Percentiles rank a stretch among this genome's conserved stretches.
These are phyloP conservation scores for Phoma sp. DNA, from an alignment of 2,329 filamentous ascomycete species.

Conservation along the genomic window DNA sequence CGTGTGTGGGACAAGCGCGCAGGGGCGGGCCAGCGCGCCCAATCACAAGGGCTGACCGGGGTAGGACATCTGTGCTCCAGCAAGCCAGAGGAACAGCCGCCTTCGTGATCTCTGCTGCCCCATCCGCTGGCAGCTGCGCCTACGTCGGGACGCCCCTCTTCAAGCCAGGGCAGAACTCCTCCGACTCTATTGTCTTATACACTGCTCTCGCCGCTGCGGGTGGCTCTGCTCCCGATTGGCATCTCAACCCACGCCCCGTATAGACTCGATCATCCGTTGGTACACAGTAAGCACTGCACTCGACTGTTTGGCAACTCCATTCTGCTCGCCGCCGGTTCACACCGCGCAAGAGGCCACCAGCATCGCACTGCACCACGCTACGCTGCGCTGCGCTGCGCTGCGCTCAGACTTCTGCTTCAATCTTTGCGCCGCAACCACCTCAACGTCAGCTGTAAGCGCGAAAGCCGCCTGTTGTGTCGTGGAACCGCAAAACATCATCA, in stretches of 20 bases:
- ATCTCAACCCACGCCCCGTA: conserved; percentile 23
- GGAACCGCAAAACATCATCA: conserved; percentile 17
- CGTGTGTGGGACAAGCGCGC: conserved; percentile 29
- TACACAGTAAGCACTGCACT: not conserved
- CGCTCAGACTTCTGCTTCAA: conserved; percentile 1
- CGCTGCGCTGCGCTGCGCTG: not conserved
- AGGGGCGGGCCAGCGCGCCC: conserved; percentile 23
- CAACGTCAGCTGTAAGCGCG: conserved; percentile 22
- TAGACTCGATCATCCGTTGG: conserved; percentile 12
- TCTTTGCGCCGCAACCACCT: not conserved
- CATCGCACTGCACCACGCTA: not conserved
- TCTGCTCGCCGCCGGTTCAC: conserved; percentile 5
- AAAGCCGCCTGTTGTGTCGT: conserved; percentile 28
- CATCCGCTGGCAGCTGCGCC: conserved; percentile 37
- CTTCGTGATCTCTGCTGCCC: conserved; percentile 31
- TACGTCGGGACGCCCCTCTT: conserved; percentile 36
- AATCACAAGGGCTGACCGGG: conserved; percentile 21
- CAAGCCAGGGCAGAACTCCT: conserved; percentile 24
- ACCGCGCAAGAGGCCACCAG: conserved; percentile 6
- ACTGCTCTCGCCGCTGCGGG: conserved; percentile 38
- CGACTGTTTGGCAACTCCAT: not conserved
- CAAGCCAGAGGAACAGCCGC: conserved; percentile 38
- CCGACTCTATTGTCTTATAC: conserved; percentile 35
- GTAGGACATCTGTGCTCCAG: conserved; percentile 25
- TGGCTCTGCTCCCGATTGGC: conserved; percentile 31